Conservation (phyloP, 495 filamentous ascomycete genomes). For the Penicillium flavigenum region DNA sequence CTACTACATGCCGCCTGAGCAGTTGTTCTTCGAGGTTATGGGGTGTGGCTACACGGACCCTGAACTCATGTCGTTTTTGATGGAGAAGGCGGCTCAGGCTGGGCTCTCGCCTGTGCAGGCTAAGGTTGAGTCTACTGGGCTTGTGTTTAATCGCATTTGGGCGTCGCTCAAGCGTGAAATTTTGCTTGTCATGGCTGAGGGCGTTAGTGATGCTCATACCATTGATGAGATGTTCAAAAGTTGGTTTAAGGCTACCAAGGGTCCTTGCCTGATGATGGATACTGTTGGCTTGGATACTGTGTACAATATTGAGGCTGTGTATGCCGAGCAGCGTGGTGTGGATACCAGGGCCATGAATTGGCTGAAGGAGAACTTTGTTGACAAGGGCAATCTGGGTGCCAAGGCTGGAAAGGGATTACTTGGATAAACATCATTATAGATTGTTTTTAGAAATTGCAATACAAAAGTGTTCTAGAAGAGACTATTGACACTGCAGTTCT, state of each 20-base stretch:
- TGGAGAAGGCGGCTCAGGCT: slow-evolving; percentile 34
- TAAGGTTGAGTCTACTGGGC: slow-evolving; percentile 45
- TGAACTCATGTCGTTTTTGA: slow-evolving; percentile 46
- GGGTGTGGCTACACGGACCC: slow-evolving; percentile 44
- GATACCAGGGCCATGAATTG: slow-evolving; percentile 26
- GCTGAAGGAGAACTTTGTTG: slow-evolving; percentile 41
- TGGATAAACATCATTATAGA: slow-evolving; percentile 8
- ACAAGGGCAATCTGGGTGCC: slow-evolving; percentile 41
- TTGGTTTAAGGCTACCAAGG: slow-evolving; percentile 47
- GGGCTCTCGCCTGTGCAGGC: slow-evolving; percentile 46
- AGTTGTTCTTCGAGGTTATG: slow-evolving; percentile 50
- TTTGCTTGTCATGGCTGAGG: slow-evolving; percentile 45
- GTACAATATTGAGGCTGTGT: slow-evolving; percentile 38
- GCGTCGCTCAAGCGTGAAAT: slow-evolving; percentile 51
- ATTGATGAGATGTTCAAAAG: slow-evolving; percentile 47
- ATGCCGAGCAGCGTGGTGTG: slow-evolving; percentile 28
- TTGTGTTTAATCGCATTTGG: slow-evolving; percentile 54
- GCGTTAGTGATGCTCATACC: slow-evolving; percentile 39
- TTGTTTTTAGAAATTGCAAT: background rate
- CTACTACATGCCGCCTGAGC: slow-evolving; percentile 50
- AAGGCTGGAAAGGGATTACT: slow-evolving; percentile 31
- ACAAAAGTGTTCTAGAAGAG: background rate
- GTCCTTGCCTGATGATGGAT: slow-evolving; percentile 51
- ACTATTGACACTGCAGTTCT: background rate
- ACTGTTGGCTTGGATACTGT: slow-evolving; percentile 49